Evolutionary conservation across 495 filamentous ascomycete species (phyloP), one percentile per base, ranked within the genome.

Genomic region (Bacidia gigantensis): DNA sequence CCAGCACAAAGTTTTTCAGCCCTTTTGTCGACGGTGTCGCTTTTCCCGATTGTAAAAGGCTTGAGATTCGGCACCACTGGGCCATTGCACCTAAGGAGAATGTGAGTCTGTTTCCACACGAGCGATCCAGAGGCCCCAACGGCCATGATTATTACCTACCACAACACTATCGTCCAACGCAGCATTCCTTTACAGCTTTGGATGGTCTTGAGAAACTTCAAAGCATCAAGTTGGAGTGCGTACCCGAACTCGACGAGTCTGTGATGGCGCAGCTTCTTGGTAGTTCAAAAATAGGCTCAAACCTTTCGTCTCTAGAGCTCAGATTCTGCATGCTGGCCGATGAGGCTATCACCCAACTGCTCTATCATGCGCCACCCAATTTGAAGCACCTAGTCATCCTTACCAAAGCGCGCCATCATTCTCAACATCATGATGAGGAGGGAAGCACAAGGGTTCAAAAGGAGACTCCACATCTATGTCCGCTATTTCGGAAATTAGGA

Each of bases 1-100:
- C 64, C 41, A 61, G 61, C 35, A 9, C 45, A 22, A 58, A 61
- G 18, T 66, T 66, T 49, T 66, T 64, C 62, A 56, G 52, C 29
- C 64, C 62, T 20, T 61, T 66, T 26, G 64, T 66, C 52, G 64
- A 66, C 32, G 56, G 56, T 3, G 26, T 46, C 11, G 46, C 46
- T 11, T 59, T 57, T 44, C 54, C 50, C 23, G 54, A 59, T 24
- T 53, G 55, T 43, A 46, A 29, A 10, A 24, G 48, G 11, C 55
- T 59, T 22, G 57, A 59, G n/a, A 43, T 57, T 43, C 55, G 57
- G 35, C 57, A 58, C 26, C 39, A 51, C 35, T 58, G 56, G 56
- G 49, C 52, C 11, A 26, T 40, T 22, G 40, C 29, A 21, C 56
- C 52, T 38, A 26, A 46, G 11, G 9, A 11, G 11, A 14, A 23